Base-by-base conservation (phyloP, 139 green algal species). In the Closterium sp. region DNA sequence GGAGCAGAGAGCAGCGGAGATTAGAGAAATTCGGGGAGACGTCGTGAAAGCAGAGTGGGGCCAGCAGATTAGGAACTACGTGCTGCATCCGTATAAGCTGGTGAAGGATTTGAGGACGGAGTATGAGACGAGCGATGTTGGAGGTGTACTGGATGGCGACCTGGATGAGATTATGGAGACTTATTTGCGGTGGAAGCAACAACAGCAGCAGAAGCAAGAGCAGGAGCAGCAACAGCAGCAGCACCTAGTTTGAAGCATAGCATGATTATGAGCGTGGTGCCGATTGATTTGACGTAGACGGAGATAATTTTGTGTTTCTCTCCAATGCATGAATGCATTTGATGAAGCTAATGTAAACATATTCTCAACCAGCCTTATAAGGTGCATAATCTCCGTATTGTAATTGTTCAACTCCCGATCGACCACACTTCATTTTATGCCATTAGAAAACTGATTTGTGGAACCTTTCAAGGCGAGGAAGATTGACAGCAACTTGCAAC, bases 11-110 rank as follows among this genome's bases (percentile, higher is more conserved):
- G 50, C 50, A 10, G 50, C 50, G 84, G 96, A 97, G 88, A 92
- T 98, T 28, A 96, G 96, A 10, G 96, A 98, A 91, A 98, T 99
- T 31, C 93, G 97, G 19, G 98, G 98, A 0, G 98, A 99, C 91
- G 84, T 97, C 11, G 97, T 99, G 9, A 97, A 97, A 93, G 97
- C 98, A 42, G 97, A 99, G 93, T 99, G 97, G 97, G 98, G 98
- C 1, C 97, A 99, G 95, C 98, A 99, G 95, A 98, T 99, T 21
- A 92, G 98, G 0, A 99, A 99, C 94, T 99, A 99, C 92, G 97
- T 99, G 10, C 95, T 99, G 11, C 97, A 99, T 92, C 98, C 98
- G 0, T 99, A 99, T 96, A 97, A 98, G 91, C 91, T 99, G 86
- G 97, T 99, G 30, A 99, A 99, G 94, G 97, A 99, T 94, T 91